Percentiles rank a stretch among this genome's conserved stretches.
Conservation (phyloP, 352 stramenopile genomes). For the Phytopythium aichiense region DNA sequence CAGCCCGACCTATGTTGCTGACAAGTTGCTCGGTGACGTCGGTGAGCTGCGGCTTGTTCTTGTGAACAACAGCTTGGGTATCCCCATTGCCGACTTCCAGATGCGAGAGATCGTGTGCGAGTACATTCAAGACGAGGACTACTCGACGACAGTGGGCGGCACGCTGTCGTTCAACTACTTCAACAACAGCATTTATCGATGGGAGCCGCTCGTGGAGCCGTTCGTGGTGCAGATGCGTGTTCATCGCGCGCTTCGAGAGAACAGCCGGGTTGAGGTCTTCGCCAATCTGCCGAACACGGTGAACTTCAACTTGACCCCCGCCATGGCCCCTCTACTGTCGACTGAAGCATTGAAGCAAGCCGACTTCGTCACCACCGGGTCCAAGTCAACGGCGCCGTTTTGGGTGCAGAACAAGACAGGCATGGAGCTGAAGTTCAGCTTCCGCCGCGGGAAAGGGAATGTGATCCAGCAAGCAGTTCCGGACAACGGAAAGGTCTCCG, state of each 20-base stretch:
- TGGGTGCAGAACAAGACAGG: conserved; percentile 88
- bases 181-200: conserved; percentile 90
- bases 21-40: conserved; percentile 84
- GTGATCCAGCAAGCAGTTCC: conserved; percentile 75
- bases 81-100: conserved; percentile 84
- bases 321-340: conserved; percentile 81
- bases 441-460: conserved; percentile 71
- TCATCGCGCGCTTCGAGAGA: conserved; percentile 62
- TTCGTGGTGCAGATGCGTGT: conserved; percentile 78
- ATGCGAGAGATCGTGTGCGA: conserved; percentile 86
- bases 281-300: conserved; percentile 80
- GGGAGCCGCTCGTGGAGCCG: conserved; percentile 82
- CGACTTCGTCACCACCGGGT: conserved; percentile 84
- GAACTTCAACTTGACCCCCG: conserved; percentile 86
- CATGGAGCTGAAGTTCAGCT: conserved; percentile 82
- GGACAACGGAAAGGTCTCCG: conserved; percentile 64
- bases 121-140: conserved; percentile 84
- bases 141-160: conserved; percentile 69
- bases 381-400: conserved; percentile 85
- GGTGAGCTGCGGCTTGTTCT: conserved; percentile 79
- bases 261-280: conserved; percentile 74
- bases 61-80: conserved; percentile 86
- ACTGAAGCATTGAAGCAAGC: conserved; percentile 75
- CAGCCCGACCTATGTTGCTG: conserved; percentile 40
- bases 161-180: conserved; percentile 87